These are phyloP conservation scores for Nemophila menziesii DNA, from an alignment of 257 asterid genomes.

Conservation along the genomic window DNA sequence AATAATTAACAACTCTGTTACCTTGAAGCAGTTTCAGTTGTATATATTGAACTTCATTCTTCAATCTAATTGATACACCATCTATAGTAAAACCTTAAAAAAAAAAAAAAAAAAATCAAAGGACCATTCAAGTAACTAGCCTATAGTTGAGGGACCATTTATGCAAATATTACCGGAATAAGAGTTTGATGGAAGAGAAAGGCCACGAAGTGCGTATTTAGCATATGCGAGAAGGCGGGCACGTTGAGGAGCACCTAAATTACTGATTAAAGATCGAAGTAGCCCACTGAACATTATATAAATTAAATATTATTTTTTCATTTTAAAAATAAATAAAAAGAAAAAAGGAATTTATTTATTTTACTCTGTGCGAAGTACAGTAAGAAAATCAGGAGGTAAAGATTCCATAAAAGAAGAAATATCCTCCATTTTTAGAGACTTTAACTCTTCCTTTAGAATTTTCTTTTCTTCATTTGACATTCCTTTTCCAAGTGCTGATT, in stretches of 20 bases:
- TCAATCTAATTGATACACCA: slow-evolving; percentile 23
- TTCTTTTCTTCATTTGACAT: slow-evolving; percentile 66
- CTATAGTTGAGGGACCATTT: too few species aligned
- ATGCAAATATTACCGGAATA: slow-evolving; percentile 43
- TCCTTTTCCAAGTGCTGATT: slow-evolving; percentile 63
- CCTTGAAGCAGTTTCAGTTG: slow-evolving; percentile 50
- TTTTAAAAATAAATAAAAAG: background rate
- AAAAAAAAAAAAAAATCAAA: background rate
- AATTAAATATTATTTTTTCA: background rate
- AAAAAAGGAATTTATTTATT: slow-evolving; percentile 9
- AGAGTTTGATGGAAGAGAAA: slow-evolving; percentile 26
- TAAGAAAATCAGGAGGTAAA: slow-evolving; percentile 71
- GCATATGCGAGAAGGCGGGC: slow-evolving; percentile 65
- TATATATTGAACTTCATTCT: slow-evolving; percentile 35
- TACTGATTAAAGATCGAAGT: slow-evolving; percentile 73
- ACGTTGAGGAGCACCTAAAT: slow-evolving; percentile 72
- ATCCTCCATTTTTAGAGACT: slow-evolving; percentile 70
- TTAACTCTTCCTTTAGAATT: slow-evolving; percentile 55
- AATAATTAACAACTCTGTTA: slow-evolving; percentile 17
- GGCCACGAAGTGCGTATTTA: slow-evolving; percentile 59
- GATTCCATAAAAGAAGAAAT: slow-evolving; percentile 92
- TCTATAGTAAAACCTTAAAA: slow-evolving; percentile 31
- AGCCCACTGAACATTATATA: slow-evolving; percentile 44
- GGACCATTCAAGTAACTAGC: background rate
- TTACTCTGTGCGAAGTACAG: slow-evolving; percentile 76